Base-by-base conservation (phyloP, 1,139 yeast genomes). In the Pichia norvegensis region DNA sequence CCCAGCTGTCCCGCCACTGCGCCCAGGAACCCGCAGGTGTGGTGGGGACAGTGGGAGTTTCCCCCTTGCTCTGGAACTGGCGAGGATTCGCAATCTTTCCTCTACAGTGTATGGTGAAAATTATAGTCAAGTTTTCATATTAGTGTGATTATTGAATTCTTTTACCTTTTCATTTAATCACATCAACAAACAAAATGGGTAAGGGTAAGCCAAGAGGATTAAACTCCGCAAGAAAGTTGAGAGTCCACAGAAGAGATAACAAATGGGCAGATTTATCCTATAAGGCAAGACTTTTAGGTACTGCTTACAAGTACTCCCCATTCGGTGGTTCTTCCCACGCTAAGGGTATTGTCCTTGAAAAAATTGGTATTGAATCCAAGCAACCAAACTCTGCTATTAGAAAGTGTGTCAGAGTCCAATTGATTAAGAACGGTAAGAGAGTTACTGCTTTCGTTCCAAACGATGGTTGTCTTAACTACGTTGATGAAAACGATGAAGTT, bases 321-420 rank as follows among this genome's bases (percentile, higher is more conserved):
- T 92, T 94, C 71, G 97, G 97, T 76, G 98, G 97, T 72, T 90
- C 98, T 68, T 94, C 98, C 67, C 98, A 94, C 87, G 99, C 98
- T 70, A 92, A 92, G 81, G 99, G 99, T 71, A 94, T 94, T 69
- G 99, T 94, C 60, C 86, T 94, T 72, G 99, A 94, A 81, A 94
- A 94, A 79, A 85, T 92, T 67, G 98, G 98, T 81, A 84, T 94
- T 74, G 98, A 92, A 81, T 95, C 99, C 74, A 94, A 94, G 81
- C 99, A 94, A 81, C 99, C 99, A 77, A 94, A 94, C 95, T 94
- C 98, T 67, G 99, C 98, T 77, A 92, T 92, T 71, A 92, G 98
- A 86, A 94, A 94, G 84, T 94, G 98, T 85, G 99, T 94, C 74
- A 90, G 97, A 83, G 98, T 94, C 59, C 98, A 92, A 81, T 86